phyloP scores from a whole-genome alignment of 2,329 filamentous ascomycete species.

The Aspergillus ochraceoroseus region DNA sequence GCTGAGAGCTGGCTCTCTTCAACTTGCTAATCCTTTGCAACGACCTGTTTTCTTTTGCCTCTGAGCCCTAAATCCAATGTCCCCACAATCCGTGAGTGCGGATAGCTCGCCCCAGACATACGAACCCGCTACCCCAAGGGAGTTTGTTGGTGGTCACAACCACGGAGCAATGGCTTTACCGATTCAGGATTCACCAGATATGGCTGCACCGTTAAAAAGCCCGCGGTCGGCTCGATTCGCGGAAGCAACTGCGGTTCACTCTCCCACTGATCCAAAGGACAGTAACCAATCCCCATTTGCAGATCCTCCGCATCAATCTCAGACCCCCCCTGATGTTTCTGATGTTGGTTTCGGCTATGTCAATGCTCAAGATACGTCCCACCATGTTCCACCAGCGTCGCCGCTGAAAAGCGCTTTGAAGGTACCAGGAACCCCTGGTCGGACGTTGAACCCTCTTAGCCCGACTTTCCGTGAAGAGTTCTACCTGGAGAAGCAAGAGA shows the following conservation, averaged over 20 bases:
- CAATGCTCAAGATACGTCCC: conserved; percentile 50
- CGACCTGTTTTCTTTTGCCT: not conserved
- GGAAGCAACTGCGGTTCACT: conserved; percentile 61
- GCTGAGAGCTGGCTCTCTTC: conserved; percentile 38
- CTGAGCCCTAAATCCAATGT: conserved; percentile 21
- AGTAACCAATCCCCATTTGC: conserved; percentile 47
- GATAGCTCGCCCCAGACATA: conserved; percentile 30
- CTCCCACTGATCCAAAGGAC: conserved; percentile 52
- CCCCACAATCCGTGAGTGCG: conserved; percentile 23
- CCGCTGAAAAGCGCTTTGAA: conserved; percentile 88
- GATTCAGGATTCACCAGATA: conserved; percentile 31
- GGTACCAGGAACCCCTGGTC: conserved; percentile 74
- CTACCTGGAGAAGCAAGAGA: conserved; percentile 77
- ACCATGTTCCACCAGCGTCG: conserved; percentile 58
- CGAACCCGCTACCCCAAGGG: conserved; percentile 38
- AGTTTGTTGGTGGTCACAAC: conserved; percentile 35
- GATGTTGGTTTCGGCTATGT: conserved; percentile 95
- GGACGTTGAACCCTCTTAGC: conserved; percentile 74
- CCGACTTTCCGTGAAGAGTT: conserved; percentile 90
- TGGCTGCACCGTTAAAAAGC: conserved; percentile 43
- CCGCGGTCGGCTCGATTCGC: conserved; percentile 59
- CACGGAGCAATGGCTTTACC: conserved; percentile 29
- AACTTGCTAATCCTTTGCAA: conserved; percentile 14
- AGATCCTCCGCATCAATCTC: conserved; percentile 48
- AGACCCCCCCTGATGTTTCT: conserved; percentile 56